Conservation (phyloP, 129 eudicot genomes). For the Helichrysum umbraculigerum region DNA sequence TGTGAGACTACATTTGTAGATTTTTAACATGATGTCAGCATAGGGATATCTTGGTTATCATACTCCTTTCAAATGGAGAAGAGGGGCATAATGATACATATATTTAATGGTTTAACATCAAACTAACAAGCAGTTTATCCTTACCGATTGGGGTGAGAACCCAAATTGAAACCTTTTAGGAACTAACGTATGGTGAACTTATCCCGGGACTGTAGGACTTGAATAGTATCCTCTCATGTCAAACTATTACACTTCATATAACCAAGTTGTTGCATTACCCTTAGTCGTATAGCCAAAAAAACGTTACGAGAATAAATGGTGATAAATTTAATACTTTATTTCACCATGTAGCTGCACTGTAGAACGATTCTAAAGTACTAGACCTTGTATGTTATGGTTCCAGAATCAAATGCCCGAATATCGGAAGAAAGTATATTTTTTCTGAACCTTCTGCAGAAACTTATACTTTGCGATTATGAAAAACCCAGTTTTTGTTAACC, state of each 20-base stretch:
- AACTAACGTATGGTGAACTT: conserved; percentile 5
- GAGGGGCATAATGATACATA: not conserved
- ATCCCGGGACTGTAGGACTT: not conserved
- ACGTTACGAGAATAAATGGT: not conserved
- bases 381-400: conserved; percentile 6
- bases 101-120: not conserved
- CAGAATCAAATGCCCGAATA: not conserved
- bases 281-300: not conserved
- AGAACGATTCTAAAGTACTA: conserved; percentile 2
- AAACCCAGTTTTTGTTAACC: not conserved
- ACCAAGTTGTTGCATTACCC: not conserved
- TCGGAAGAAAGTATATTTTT: no score
- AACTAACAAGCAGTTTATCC: not conserved
- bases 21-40: not conserved
- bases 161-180: not conserved
- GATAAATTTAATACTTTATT: not conserved
- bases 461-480: not conserved
- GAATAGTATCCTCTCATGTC: not conserved
- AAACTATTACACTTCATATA: not conserved
- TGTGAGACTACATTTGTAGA: not conserved
- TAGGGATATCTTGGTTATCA: not conserved
- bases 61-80: not conserved
- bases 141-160: conserved; percentile 2
- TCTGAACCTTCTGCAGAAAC: not conserved
- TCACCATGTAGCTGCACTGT: conserved; percentile 3